Evolutionary conservation across 1,284 basidiomycete genomes (phyloP).

Genomic region (Sanghuangporus weigelae): DNA sequence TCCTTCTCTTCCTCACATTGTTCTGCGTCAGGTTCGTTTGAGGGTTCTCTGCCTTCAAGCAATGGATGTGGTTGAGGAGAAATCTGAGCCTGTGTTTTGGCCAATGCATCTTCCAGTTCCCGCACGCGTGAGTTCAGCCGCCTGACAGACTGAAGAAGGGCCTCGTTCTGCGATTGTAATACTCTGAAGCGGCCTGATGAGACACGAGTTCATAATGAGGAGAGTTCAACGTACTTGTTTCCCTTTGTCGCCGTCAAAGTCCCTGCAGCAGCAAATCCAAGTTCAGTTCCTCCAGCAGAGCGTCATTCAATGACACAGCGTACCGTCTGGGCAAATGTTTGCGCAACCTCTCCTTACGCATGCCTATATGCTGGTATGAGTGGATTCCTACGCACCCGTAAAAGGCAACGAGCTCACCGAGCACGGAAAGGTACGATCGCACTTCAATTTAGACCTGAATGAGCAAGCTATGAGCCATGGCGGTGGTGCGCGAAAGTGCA

Average conservation of each 20-base stretch:
- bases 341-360: slow-evolving; percentile 49
- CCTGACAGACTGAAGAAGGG: slow-evolving; percentile 13
- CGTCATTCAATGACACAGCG: slow-evolving; percentile 9
- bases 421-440: slow-evolving; percentile 32
- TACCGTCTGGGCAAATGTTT: slow-evolving; percentile 48
- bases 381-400: neutral
- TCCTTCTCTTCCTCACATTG: slow-evolving; percentile 7
- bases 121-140: slow-evolving; percentile 10
- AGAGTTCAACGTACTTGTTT: slow-evolving; percentile 34
- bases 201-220: neutral
- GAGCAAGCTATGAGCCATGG: neutral
- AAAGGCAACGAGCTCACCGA: neutral
- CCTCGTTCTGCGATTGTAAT: slow-evolving; percentile 17
- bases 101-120: slow-evolving; percentile 15
- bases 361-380: slow-evolving; percentile 29
- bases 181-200: slow-evolving; percentile 8
- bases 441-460: slow-evolving; percentile 47
- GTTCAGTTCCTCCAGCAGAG: neutral
- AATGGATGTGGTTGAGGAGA: slow-evolving; percentile 18
- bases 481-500: neutral
- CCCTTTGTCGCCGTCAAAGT: slow-evolving; percentile 48
- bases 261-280: slow-evolving; percentile 27
- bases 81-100: slow-evolving; percentile 13
- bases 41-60: slow-evolving; percentile 6
- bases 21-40: slow-evolving; percentile 1